A percentile compares a stretch with the other conserved stretches of the same genome.
Conservation (phyloP, 179 eudicot species). For the Pouteria campechiana region DNA sequence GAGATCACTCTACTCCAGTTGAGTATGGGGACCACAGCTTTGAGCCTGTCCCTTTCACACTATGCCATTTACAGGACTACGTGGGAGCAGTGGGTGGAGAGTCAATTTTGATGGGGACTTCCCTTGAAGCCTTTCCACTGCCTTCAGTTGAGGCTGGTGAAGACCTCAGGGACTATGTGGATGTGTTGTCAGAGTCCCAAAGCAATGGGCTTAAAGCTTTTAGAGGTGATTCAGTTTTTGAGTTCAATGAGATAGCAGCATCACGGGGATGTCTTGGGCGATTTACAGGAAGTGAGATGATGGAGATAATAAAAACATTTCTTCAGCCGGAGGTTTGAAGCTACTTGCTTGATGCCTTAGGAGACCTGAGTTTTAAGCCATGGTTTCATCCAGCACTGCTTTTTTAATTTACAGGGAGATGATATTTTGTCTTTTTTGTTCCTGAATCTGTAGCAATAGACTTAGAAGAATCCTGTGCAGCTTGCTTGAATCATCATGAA, state of each 20-base stretch:
- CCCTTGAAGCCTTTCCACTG: constrained; percentile 81
- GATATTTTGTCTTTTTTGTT: too few relatives aligned
- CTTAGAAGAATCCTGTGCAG: too few relatives aligned
- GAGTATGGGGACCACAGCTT: constrained; percentile 98
- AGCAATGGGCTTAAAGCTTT: constrained; percentile 21
- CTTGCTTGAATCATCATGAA: too few relatives aligned
- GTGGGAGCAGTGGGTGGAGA: constrained; percentile 85
- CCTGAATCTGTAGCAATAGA: too few relatives aligned
- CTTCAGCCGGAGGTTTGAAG: constrained; percentile 36
- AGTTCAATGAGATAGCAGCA: constrained; percentile 67
- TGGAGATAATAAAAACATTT: constrained; percentile 66
- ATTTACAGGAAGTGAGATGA: constrained; percentile 94
- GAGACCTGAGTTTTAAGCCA: too few relatives aligned
- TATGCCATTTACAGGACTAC: constrained; percentile 73
- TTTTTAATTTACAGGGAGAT: too few relatives aligned
- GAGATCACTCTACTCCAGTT: constrained; percentile 96
- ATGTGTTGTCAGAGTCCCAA: constrained; percentile 11
- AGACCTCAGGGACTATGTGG: constrained; percentile 22
- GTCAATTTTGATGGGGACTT: constrained; percentile 27
- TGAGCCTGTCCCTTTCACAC: constrained; percentile 82
- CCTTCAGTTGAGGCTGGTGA: constrained; percentile 56
- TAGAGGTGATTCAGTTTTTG: constrained; percentile 55
- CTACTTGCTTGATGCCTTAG: too few relatives aligned
- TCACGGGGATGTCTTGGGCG: constrained; percentile 94
- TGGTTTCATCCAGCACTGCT: too few relatives aligned